Percentiles rank a stretch among this genome's conserved stretches.
Evolutionary conservation across 2,329 filamentous ascomycete species (phyloP).

Genomic region (Aspergillus sp.): DNA sequence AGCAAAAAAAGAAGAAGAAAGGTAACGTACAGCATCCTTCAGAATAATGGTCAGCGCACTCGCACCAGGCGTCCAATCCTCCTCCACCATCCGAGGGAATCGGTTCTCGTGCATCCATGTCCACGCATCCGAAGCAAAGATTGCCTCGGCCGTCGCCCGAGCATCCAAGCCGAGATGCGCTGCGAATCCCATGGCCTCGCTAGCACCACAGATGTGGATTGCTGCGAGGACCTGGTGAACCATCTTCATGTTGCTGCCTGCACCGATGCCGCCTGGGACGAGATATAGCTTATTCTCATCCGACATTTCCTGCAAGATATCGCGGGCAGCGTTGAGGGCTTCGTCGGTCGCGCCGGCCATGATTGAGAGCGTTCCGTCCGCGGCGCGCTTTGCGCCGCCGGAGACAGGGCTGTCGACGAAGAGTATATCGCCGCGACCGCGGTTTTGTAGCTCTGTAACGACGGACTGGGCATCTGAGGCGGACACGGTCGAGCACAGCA

Average conservation of each 20-base stretch:
- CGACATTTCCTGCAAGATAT: slow-evolving; percentile 67
- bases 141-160: slow-evolving; percentile 45
- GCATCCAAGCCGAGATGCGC: slow-evolving; percentile 60
- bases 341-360: slow-evolving; percentile 68
- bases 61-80: slow-evolving; percentile 58
- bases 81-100: slow-evolving; percentile 58
- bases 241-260: slow-evolving; percentile 66
- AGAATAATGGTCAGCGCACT: slow-evolving; percentile 65
- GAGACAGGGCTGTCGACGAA: slow-evolving; percentile 76
- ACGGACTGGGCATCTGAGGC: slow-evolving; percentile 68
- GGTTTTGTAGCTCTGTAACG: slow-evolving; percentile 58
- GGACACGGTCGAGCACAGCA: slow-evolving; percentile 73
- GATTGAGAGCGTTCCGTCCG: slow-evolving; percentile 74
- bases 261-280: slow-evolving; percentile 64
- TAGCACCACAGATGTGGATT: slow-evolving; percentile 64
- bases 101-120: slow-evolving; percentile 69
- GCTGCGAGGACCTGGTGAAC: slow-evolving; percentile 67
- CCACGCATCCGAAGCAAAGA: slow-evolving; percentile 56
- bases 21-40: slow-evolving; percentile 56
- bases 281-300: slow-evolving; percentile 63
- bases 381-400: slow-evolving; percentile 70
- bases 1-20: background rate
- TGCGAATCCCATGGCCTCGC: slow-evolving; percentile 66
- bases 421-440: slow-evolving; percentile 64
- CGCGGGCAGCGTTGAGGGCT: slow-evolving; percentile 61